Evolutionary conservation across 495 filamentous ascomycete genomes (phyloP).

Genomic region (Aspergillus cavernicola): DNA sequence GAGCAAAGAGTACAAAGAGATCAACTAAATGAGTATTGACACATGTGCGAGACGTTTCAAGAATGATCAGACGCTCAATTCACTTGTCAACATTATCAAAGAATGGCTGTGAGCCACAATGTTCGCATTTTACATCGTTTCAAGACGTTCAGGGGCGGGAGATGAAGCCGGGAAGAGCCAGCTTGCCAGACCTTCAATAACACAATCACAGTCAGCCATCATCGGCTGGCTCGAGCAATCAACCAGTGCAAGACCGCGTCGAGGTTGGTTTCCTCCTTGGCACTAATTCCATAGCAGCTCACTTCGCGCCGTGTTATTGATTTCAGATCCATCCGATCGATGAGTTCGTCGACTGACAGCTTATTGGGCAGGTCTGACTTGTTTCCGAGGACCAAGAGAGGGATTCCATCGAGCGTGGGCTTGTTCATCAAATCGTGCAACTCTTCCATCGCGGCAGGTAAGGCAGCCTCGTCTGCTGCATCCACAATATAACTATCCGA

Average conservation of each 20-base stretch:
- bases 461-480: slow-evolving; percentile 73
- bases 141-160: slow-evolving; percentile 1
- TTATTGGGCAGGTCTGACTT: slow-evolving; percentile 90
- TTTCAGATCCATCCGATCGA: slow-evolving; percentile 88
- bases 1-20: not conserved
- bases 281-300: slow-evolving; percentile 97
- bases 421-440: slow-evolving; percentile 86
- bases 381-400: slow-evolving; percentile 93
- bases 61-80: slow-evolving; percentile 18
- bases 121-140: slow-evolving; percentile 19
- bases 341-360: slow-evolving; percentile 88
- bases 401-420: slow-evolving; percentile 81
- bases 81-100: slow-evolving; percentile 29
- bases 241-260: slow-evolving; percentile 97
- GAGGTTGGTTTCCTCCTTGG: slow-evolving; percentile 97
- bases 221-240: slow-evolving; percentile 73
- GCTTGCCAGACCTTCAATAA: not conserved
- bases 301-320: slow-evolving; percentile 89
- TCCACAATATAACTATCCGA: slow-evolving; percentile 80
- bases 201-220: not conserved
- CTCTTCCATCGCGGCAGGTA: slow-evolving; percentile 88
- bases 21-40: not conserved
- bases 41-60: slow-evolving; percentile 2
- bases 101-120: slow-evolving; percentile 20
- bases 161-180: slow-evolving; percentile 9